Conservation (phyloP, 2,329 filamentous ascomycete species). For the Aspergillus carbonarius region DNA sequence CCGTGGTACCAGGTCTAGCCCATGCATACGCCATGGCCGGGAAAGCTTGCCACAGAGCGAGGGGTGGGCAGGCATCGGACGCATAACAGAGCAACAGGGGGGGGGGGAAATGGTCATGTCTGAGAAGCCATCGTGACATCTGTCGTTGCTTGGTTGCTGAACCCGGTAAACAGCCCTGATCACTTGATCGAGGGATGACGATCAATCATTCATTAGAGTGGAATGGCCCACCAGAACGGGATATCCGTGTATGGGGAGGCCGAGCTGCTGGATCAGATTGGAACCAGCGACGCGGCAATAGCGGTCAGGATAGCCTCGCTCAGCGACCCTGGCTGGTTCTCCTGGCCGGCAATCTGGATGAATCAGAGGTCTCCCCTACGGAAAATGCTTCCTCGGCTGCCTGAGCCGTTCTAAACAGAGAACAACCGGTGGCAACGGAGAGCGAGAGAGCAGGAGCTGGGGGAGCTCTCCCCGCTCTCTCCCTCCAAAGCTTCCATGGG, state of each 20-base stretch:
- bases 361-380: not conserved
- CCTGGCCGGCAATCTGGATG: not conserved
- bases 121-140: constrained; percentile 15
- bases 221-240: constrained; percentile 22
- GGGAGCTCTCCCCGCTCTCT: constrained; percentile 9
- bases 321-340: not conserved
- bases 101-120: constrained; percentile 5
- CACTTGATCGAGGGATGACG: constrained; percentile 21
- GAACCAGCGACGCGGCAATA: not conserved
- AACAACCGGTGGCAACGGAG: not conserved
- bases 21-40: constrained; percentile 10
- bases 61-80: constrained; percentile 10
- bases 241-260: constrained; percentile 22
- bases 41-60: constrained; percentile 20
- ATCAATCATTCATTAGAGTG: constrained; percentile 14
- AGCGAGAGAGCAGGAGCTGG: not conserved
- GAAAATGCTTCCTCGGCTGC: not conserved
- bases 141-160: constrained; percentile 11
- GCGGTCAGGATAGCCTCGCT: constrained; percentile 6
- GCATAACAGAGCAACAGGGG: constrained; percentile 5
- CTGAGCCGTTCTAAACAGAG: not conserved
- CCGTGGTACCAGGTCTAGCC: constrained; percentile 22
- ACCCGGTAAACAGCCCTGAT: constrained; percentile 15
- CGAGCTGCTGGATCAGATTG: constrained; percentile 17
- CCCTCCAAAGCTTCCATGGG: constrained; percentile 5